Evolutionary conservation across 257 asterid species (phyloP).

Genomic region (Fraxinus cuspidata): DNA sequence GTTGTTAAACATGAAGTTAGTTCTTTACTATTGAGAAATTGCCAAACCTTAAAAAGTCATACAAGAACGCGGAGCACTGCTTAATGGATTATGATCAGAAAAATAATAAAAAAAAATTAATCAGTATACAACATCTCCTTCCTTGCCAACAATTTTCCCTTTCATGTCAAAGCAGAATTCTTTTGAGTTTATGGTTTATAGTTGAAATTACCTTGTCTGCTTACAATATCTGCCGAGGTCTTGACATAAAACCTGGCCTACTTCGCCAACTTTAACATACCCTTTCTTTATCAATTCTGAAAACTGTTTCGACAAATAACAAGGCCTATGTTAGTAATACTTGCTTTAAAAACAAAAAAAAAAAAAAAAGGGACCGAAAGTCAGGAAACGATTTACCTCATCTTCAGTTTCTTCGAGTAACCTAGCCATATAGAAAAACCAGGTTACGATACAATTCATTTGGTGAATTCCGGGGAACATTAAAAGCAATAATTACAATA

Average conservation of each 20-base stretch:
- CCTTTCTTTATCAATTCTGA: slow-evolving; percentile 80
- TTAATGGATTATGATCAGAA: not conserved
- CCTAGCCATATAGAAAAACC: slow-evolving; percentile 41
- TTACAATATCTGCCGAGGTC: slow-evolving; percentile 69
- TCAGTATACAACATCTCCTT: not conserved
- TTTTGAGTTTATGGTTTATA: not conserved
- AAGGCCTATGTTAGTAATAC: slow-evolving; percentile 16
- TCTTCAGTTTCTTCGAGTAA: slow-evolving; percentile 95
- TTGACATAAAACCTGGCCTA: slow-evolving; percentile 75
- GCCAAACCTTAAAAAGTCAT: not conserved
- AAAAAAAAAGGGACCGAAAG: not conserved
- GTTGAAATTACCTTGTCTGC: slow-evolving; percentile 50
- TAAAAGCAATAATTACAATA: slow-evolving; percentile 11
- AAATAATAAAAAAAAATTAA: not conserved
- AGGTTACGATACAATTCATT: not conserved
- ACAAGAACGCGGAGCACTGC: not conserved
- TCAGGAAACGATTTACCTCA: slow-evolving; percentile 54
- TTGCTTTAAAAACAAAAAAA: not conserved
- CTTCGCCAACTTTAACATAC: slow-evolving; percentile 65
- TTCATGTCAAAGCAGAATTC: not conserved
- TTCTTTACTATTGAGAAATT: not conserved
- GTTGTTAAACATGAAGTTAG: not conserved
- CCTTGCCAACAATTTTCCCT: not conserved
- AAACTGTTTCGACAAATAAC: slow-evolving; percentile 47
- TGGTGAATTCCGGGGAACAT: not conserved